A percentile compares a stretch with the other conserved stretches of the same genome.
Evolutionary conservation across 306 rosid species (phyloP).

Genomic region (Quercus gilva): DNA sequence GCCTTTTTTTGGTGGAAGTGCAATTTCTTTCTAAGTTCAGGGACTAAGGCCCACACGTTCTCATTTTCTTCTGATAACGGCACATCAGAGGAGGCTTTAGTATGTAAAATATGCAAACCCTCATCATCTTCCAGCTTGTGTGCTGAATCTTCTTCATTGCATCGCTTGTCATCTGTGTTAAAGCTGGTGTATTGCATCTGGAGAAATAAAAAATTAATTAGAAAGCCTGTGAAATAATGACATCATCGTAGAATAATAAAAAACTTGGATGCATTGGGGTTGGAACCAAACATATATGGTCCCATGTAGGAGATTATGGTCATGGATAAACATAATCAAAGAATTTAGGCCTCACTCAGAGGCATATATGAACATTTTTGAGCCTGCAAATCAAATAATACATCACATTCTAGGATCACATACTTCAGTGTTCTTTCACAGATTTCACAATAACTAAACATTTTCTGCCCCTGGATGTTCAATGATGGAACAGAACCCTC

Average conservation of each 20-base stretch:
- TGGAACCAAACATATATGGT: neutral
- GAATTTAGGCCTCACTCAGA: neutral
- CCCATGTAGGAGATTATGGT: neutral
- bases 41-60: conserved; percentile 72
- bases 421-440: conserved; percentile 2
- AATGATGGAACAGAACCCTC: too few relatives aligned
- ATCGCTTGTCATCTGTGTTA: conserved; percentile 50
- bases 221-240: conserved; percentile 1
- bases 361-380: neutral
- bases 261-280: neutral
- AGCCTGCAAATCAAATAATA: neutral
- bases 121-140: conserved; percentile 43
- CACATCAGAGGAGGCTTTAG: conserved; percentile 28
- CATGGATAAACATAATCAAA: neutral
- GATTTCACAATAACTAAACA: neutral
- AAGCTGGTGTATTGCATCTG: conserved; percentile 53
- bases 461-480: neutral
- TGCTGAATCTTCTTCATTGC: conserved; percentile 35
- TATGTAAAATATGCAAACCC: conserved; percentile 33
- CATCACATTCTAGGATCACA: conserved; percentile 13
- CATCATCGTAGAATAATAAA: neutral
- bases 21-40: conserved; percentile 37
- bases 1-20: conserved; percentile 86
- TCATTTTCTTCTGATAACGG: conserved; percentile 51
- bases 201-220: conserved; percentile 28